These are phyloP conservation scores for Taxillus chinensis DNA, from an alignment of 164 flowering plant species.

Conservation along the genomic window DNA sequence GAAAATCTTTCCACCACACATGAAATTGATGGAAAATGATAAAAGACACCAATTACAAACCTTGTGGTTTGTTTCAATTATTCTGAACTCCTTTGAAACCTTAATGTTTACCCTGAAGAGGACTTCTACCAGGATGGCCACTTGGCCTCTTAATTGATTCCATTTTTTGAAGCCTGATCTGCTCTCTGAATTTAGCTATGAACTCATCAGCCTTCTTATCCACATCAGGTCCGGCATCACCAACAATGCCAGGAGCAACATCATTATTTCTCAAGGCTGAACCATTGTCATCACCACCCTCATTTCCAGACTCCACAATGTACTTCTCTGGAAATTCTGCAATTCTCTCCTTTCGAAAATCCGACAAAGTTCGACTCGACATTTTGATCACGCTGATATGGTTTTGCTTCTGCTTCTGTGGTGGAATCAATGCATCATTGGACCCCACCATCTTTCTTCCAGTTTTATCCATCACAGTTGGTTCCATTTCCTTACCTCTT, in stretches of 20 bases:
- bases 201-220: constrained; percentile 92
- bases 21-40: no score
- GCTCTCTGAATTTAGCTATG: constrained; percentile 92
- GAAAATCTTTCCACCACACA: no score
- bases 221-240: constrained; percentile 41
- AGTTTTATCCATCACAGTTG: background rate
- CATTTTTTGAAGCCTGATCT: constrained; percentile 80
- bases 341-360: background rate
- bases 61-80: no score
- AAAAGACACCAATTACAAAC: no score
- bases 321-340: background rate
- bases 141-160: constrained; percentile 52
- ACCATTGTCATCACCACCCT: constrained; percentile 16
- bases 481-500: constrained; percentile 12
- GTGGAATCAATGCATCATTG: constrained; percentile 3
- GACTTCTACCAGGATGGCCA: constrained; percentile 21
- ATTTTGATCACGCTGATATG: background rate
- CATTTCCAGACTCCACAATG: constrained; percentile 9
- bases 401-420: constrained; percentile 1
- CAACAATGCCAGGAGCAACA: constrained; percentile 6
- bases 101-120: constrained; percentile 15
- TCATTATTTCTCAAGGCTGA: constrained; percentile 16
- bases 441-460: constrained; percentile 9
- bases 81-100: no score
- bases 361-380: constrained; percentile 5